phyloP scores from a whole-genome alignment of 768 basidiomycete species.

The Hygrocybe coccinea region DNA sequence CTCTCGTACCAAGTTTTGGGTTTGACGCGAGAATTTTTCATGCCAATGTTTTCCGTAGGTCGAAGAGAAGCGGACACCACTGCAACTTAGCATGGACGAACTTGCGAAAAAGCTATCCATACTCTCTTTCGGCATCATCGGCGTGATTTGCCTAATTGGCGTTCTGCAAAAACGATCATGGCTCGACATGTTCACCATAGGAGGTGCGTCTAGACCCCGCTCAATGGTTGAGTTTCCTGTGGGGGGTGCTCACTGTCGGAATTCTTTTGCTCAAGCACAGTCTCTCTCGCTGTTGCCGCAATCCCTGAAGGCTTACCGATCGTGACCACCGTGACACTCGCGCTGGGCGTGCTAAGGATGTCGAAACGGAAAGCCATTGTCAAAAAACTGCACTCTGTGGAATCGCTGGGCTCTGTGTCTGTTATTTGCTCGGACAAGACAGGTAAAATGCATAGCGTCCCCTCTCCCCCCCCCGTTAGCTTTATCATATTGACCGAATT shows the following conservation, averaged over 20 bases:
- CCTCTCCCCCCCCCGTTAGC: too few species aligned
- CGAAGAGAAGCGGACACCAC: constrained; percentile 87
- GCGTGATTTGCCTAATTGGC: constrained; percentile 87
- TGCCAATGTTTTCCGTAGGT: constrained; percentile 40
- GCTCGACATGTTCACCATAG: constrained; percentile 99
- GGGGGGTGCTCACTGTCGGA: neutral
- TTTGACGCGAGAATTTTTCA: constrained; percentile 12
- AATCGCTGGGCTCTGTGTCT: constrained; percentile 90
- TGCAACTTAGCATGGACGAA: constrained; percentile 95
- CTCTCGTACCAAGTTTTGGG: neutral
- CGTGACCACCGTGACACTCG: constrained; percentile 95
- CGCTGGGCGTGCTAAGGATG: constrained; percentile 91
- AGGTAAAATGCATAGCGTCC: too few species aligned
- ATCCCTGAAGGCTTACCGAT: constrained; percentile 97
- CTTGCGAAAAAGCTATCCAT: constrained; percentile 88
- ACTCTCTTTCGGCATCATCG: constrained; percentile 90
- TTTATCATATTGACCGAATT: constrained; percentile 6
- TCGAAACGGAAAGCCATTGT: constrained; percentile 93
- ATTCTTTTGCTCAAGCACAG: constrained; percentile 42
- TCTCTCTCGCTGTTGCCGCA: constrained; percentile 96
- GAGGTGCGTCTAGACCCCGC: constrained; percentile 55
- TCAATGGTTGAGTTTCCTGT: neutral
- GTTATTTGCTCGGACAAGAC: constrained; percentile 99
- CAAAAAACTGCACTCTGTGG: constrained; percentile 93
- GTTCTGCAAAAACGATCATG: constrained; percentile 80